Evolutionary conservation across 257 asterid species (phyloP).

Genomic region (Solanum pennellii): DNA sequence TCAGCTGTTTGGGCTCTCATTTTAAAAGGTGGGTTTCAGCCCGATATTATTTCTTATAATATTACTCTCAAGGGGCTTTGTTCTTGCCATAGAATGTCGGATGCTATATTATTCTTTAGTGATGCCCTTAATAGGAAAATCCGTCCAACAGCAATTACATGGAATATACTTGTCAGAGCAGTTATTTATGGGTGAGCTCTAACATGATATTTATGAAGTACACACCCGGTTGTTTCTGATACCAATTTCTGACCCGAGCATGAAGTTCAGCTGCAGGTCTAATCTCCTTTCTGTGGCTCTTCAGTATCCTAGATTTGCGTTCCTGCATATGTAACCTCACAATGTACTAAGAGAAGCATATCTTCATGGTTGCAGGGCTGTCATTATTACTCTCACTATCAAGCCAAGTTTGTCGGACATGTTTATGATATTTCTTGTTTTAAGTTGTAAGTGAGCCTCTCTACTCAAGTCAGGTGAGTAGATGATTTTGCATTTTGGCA

Average conservation of each 20-base stretch:
- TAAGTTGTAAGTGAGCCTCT: slow-evolving; percentile 3
- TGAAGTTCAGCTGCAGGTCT: not conserved
- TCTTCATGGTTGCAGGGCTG: slow-evolving; percentile 1
- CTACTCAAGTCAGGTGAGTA: not conserved
- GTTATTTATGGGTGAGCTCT: slow-evolving; percentile 29
- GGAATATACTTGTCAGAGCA: slow-evolving; percentile 95
- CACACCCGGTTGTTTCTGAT: not conserved
- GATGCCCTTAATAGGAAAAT: slow-evolving; percentile 49
- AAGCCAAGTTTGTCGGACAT: not conserved
- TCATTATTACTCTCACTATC: not conserved
- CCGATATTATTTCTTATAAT: slow-evolving; percentile 83
- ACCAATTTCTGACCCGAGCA: not conserved
- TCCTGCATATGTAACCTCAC: not conserved
- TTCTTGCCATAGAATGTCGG: slow-evolving; percentile 57
- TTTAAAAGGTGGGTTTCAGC: slow-evolving; percentile 52
- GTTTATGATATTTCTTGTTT: not conserved
- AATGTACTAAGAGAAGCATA: not conserved
- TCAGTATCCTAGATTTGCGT: not conserved
- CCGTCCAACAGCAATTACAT: slow-evolving; percentile 62
- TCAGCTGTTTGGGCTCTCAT: slow-evolving; percentile 72
- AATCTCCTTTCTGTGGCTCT: not conserved
- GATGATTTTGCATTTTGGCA: not conserved
- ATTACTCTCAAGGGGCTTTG: slow-evolving; percentile 79
- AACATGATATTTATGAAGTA: not conserved
- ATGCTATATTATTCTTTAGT: slow-evolving; percentile 47